Conservation (phyloP, 1,284 basidiomycete species). For the Golubevia sp. region DNA sequence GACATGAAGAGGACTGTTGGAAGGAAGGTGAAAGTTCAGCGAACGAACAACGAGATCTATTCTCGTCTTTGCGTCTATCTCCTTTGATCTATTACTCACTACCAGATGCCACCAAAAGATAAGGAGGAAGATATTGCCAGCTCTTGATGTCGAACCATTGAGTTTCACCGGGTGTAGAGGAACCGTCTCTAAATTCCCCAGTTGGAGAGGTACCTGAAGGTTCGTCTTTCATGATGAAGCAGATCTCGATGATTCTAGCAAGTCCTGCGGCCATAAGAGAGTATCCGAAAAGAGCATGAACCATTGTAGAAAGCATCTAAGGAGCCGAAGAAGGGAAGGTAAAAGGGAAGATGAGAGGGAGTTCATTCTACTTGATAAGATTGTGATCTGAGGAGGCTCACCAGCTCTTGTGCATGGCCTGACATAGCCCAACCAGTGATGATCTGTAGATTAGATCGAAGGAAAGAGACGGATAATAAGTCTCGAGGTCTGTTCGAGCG, state of each 20-base stretch:
- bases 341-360: background rate
- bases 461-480: slow-evolving; percentile 3
- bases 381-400: slow-evolving; percentile 77
- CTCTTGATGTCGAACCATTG: slow-evolving; percentile 24
- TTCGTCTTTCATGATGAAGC: slow-evolving; percentile 69
- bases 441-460: slow-evolving; percentile 4
- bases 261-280: slow-evolving; percentile 84
- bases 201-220: slow-evolving; percentile 34
- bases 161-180: background rate
- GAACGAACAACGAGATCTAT: no score
- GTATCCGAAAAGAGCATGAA: slow-evolving; percentile 81
- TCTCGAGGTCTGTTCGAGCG: no score
- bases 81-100: no score
- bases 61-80: no score
- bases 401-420: slow-evolving; percentile 81
- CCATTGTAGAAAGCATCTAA: slow-evolving; percentile 64
- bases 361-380: slow-evolving; percentile 4
- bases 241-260: slow-evolving; percentile 82
- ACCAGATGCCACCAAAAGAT: slow-evolving; percentile 61
- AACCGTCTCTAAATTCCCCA: slow-evolving; percentile 32
- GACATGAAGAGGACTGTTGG: slow-evolving; percentile 60
- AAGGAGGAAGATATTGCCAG: slow-evolving; percentile 78
- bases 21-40: no score
- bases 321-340: background rate
- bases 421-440: slow-evolving; percentile 88